Conservation (phyloP, 73 alveolate species). For the Paraurostyla sp. region DNA sequence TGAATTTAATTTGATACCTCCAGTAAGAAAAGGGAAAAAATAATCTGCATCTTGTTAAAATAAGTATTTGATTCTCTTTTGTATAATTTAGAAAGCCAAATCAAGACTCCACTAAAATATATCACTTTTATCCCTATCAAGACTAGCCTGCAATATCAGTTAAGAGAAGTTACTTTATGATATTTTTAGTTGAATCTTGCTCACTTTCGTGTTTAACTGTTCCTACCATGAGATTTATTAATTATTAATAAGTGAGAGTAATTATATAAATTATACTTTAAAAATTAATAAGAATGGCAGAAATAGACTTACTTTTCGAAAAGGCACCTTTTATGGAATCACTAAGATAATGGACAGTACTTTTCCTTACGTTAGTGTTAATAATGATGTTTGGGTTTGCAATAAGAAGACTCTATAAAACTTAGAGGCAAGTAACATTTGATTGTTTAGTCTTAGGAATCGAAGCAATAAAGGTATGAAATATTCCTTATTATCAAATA, state of each 20-base stretch:
- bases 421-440: not conserved
- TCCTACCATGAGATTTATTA: not conserved
- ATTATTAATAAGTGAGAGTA: not conserved
- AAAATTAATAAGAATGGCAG: not conserved
- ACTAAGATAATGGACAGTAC: conserved; percentile 7
- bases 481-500: not conserved
- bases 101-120: not conserved
- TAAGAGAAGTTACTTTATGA: too few species aligned
- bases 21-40: not conserved
- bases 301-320: not conserved
- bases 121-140: not conserved
- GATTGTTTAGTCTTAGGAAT: conserved; percentile 1
- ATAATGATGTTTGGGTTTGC: not conserved
- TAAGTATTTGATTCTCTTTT: not conserved
- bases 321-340: conserved; percentile 19
- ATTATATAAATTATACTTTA: not conserved
- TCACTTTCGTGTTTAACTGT: too few species aligned
- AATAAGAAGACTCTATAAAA: not conserved
- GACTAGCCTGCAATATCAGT: not conserved
- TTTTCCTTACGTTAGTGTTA: not conserved
- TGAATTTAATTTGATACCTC: not conserved
- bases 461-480: conserved; percentile 30
- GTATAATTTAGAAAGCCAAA: not conserved
- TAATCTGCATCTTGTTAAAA: not conserved
- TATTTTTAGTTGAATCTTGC: too few species aligned